Conservation (phyloP, 805 yeast species). For the Yarrowia deformans region DNA sequence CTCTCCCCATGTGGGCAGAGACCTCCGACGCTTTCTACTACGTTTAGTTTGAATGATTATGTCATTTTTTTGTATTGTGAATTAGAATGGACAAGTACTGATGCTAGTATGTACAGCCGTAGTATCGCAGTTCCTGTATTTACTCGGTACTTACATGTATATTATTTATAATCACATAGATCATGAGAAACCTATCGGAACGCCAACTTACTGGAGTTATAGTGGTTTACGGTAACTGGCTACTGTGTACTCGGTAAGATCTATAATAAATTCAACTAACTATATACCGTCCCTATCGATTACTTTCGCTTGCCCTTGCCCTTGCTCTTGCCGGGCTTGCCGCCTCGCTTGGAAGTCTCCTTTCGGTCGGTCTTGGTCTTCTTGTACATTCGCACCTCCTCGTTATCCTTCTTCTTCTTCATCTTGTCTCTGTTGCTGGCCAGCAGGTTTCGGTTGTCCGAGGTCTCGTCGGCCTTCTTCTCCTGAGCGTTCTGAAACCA, state of each 20-base stretch:
- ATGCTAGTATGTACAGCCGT: no score
- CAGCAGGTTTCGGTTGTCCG: constrained; percentile 40
- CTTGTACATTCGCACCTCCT: constrained; percentile 66
- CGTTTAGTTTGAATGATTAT: constrained; percentile 17
- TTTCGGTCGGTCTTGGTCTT: constrained; percentile 80
- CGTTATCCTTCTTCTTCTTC: constrained; percentile 70
- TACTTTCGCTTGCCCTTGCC: constrained; percentile 45
- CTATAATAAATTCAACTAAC: constrained; percentile 6
- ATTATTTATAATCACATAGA: no score
- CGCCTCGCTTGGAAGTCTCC: constrained; percentile 52
- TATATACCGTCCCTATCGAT: constrained; percentile 40
- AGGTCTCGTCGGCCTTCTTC: constrained; percentile 50
- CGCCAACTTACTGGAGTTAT: no score
- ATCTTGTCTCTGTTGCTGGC: constrained; percentile 53
- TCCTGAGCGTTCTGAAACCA: constrained; percentile 84
- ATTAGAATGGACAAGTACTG: no score
- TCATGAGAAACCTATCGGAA: no score
- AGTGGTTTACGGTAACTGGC: no score
- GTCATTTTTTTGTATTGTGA: no score
- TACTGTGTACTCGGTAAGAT: no score
- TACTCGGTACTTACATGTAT: no score
- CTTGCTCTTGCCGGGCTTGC: constrained; percentile 47
- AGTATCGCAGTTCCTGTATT: no score
- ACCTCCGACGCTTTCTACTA: constrained; percentile 44
- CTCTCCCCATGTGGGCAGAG: constrained; percentile 34